phyloP scores from a whole-genome alignment of 164 flowering plant species.

The Houttuynia cordata region DNA sequence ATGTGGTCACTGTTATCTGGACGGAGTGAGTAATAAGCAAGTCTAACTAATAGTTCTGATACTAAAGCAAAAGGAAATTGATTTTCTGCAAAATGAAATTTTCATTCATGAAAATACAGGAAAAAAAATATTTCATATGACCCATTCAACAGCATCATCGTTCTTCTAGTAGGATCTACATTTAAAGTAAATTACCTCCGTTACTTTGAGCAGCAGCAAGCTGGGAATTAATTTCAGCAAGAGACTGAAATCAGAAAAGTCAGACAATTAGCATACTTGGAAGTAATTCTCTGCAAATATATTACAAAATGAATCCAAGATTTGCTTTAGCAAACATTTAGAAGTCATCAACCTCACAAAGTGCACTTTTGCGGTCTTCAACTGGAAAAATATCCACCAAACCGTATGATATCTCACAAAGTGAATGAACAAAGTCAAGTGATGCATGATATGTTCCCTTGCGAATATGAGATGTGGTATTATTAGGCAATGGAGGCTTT shows the following conservation, averaged over 20 bases:
- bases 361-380: conserved; percentile 95
- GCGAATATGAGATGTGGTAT: conserved; percentile 57
- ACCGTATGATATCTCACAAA: conserved; percentile 93
- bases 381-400: conserved; percentile 90
- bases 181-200: conserved; percentile 60
- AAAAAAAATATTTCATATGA: too few relatives aligned
- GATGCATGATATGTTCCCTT: conserved; percentile 92
- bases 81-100: too few relatives aligned
- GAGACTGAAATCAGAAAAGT: conserved; percentile 53
- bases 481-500: conserved; percentile 82
- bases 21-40: too few relatives aligned
- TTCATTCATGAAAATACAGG: not conserved
- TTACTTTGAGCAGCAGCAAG: conserved; percentile 59
- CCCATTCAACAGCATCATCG: not conserved
- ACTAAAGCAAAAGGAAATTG: too few relatives aligned
- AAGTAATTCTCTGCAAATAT: conserved; percentile 2
- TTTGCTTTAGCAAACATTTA: not conserved
- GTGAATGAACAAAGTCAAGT: conserved; percentile 76
- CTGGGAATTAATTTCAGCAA: conserved; percentile 72
- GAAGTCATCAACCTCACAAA: conserved; percentile 57
- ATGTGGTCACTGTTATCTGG: too few relatives aligned
- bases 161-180: not conserved
- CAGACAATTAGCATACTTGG: conserved; percentile 9
- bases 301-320: not conserved
- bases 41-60: too few relatives aligned